Base-by-base conservation (phyloP, 1,139 yeast genomes). In the Saccharomyces uvarum region DNA sequence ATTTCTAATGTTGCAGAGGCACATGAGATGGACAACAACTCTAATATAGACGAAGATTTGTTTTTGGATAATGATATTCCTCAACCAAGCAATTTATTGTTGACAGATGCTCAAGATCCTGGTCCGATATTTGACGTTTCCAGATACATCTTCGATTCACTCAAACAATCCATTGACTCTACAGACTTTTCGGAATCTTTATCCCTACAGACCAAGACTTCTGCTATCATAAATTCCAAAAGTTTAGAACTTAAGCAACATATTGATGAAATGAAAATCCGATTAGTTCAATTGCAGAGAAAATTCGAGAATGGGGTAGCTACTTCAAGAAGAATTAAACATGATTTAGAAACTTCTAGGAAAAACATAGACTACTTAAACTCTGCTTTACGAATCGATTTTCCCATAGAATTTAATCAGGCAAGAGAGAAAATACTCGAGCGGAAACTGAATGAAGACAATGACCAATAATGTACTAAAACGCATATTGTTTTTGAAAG, bases 351-450 rank as follows among this genome's bases (percentile, higher is more conserved):
- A 26, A 53, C 59, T 21, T 53, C 65, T 5, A 54, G 57, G 46
- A 55, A 54, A 7, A 61, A 57, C 32, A 61, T 67, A n/a, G 59
- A 58, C 9, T 51, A 51, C 24, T 54, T 68, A 13, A 63, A 61
- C 50, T 57, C 55, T 27, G 53, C 53, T 4, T 52, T 68, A 19
- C 56, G 63, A 21, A 59, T 63, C 6, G 60, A 61, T 19, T 62
- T 59, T 48, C 70, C 72, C 2, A 68, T 68, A 24, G 72, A 68
- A 51, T 66, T 62, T 48, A 66, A 62, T 48, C 67, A 64, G 49
- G 69, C 70, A 2, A 59, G 63, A 47, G 70, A 67, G 24, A 64
- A 63, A 50, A 60, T 66, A 11, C 24, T 65, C 21, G 71, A 67
- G 44, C 59, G 69, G 31, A 54, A 55, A 16, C 47, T 58, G 21